These are phyloP conservation scores for Pyrrhoderma lamaoense DNA, from an alignment of 1,284 basidiomycete genomes.

Conservation along the genomic window DNA sequence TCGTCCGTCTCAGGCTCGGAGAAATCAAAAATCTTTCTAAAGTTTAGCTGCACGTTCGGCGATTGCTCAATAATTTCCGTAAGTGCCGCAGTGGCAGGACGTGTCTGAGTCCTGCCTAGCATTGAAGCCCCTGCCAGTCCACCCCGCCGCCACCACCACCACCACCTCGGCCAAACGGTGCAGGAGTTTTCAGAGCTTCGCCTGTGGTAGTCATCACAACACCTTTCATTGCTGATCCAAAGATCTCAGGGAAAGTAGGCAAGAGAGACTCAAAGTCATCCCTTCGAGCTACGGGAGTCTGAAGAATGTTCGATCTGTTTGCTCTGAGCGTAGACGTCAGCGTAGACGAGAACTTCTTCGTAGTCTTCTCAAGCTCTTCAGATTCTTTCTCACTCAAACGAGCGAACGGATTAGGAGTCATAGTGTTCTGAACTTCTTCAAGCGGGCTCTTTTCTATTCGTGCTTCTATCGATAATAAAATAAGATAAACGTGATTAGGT, in stretches of 20 bases:
- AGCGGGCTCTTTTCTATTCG: conserved; percentile 53
- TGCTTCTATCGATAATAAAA: too few relatives aligned
- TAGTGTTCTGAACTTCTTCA: conserved; percentile 67
- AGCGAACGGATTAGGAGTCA: conserved; percentile 37
- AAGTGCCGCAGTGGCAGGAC: conserved; percentile 40
- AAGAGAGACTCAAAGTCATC: not conserved
- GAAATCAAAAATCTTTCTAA: conserved; percentile 68
- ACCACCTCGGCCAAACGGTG: conserved; percentile 31
- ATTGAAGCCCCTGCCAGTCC: too few relatives aligned
- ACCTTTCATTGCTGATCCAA: conserved; percentile 72
- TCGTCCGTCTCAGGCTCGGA: conserved; percentile 19
- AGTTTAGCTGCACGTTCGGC: conserved; percentile 61
- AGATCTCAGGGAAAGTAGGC: conserved; percentile 21
- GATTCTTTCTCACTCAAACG: conserved; percentile 31
- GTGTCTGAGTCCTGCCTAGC: too few relatives aligned
- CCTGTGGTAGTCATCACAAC: conserved; percentile 71
- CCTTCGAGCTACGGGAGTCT: conserved; percentile 33
- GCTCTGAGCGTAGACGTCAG: conserved; percentile 25
- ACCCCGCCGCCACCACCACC: too few relatives aligned
- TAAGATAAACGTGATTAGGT: too few relatives aligned
- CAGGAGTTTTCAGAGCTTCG: conserved; percentile 59
- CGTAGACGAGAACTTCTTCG: conserved; percentile 22
- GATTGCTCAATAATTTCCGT: conserved; percentile 56
- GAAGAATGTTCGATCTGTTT: conserved; percentile 23
- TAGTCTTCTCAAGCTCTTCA: conserved; percentile 20